Evolutionary conservation across 2,329 filamentous ascomycete genomes (phyloP), one percentile per base, ranked within the genome.

Genomic region (Pochonia chlamydosporia): DNA sequence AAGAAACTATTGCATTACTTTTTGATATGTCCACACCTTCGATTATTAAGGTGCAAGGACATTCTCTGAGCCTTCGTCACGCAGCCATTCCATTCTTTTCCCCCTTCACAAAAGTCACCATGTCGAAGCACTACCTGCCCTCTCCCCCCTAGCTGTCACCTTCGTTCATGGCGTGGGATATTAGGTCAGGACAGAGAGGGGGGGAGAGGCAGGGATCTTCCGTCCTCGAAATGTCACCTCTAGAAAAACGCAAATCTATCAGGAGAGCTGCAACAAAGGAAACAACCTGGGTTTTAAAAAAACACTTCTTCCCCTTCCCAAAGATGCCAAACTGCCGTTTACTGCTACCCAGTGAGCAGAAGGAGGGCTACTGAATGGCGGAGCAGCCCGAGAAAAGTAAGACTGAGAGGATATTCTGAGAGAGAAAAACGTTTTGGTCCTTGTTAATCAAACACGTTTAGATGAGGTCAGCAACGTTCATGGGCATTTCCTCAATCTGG

Each of bases 401-500:
- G 51, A 54, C 56, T 44, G 54, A 53, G 51, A 54, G 49, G 54
- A 55, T 51, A 52, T 53, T 59, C 50, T 53, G 47, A 55, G 56
- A 54, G 50, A 50, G 43, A 46, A 26, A 41, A 18, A 40, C 3
- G 33, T 36, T 7, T 39, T 23, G 18, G 35, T 23, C n/a, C 35
- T 39, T 23, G 35, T 18, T 39, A 10, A 10, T 3, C n/a, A 39
- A 39, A 18, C 14, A 30, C n/a, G 18, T 55, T 82, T 84, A 86
- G 71, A 87, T 87, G 60, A 87, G 81, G 63, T 87, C 83, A 60
- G 83, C 83, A 62, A 87, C 83, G 73, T 87, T 87, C 93, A 99
- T 97, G 67, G 93, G 93, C 93, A 99, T 99, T 83, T 99, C 93
- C 78, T 99, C 93, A 61, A 99, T 97, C 79, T 99, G 93, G 72